Percentiles rank a stretch among this genome's conserved stretches.
Evolutionary conservation across 257 asterid species (phyloP).

Genomic region (Capsicum chinense): DNA sequence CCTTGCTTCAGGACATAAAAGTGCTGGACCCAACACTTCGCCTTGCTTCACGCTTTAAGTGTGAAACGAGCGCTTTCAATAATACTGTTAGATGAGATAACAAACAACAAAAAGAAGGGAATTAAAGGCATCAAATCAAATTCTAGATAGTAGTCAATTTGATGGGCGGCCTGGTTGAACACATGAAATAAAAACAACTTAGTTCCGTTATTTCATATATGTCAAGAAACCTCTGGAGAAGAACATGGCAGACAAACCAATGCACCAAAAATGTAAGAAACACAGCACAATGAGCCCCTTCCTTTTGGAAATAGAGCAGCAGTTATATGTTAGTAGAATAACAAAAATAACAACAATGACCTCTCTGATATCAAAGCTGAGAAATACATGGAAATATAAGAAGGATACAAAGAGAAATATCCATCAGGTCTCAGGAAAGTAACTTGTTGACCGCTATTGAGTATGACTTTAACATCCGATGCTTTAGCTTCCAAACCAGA

Average conservation of each 20-base stretch:
- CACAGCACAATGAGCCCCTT: not conserved
- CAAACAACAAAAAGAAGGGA: conserved; percentile 16
- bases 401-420: conserved; percentile 97
- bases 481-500: conserved; percentile 74
- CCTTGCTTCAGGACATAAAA: no score
- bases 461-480: conserved; percentile 72
- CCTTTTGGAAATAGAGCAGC: not conserved
- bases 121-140: conserved; percentile 5
- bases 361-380: not conserved
- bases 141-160: conserved; percentile 1
- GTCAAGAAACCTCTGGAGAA: not conserved
- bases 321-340: not conserved
- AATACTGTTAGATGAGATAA: not conserved
- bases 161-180: not conserved
- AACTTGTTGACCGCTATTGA: conserved; percentile 86
- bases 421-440: conserved; percentile 89
- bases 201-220: not conserved
- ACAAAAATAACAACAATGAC: conserved; percentile 19
- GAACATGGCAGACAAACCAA: not conserved
- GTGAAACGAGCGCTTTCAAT: not conserved
- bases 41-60: not conserved
- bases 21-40: not conserved
- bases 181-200: not conserved
- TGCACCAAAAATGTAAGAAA: not conserved
- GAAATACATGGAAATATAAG: conserved; percentile 24